Conservation (phyloP, 129 eudicot species). For the Lactuca sativa region DNA sequence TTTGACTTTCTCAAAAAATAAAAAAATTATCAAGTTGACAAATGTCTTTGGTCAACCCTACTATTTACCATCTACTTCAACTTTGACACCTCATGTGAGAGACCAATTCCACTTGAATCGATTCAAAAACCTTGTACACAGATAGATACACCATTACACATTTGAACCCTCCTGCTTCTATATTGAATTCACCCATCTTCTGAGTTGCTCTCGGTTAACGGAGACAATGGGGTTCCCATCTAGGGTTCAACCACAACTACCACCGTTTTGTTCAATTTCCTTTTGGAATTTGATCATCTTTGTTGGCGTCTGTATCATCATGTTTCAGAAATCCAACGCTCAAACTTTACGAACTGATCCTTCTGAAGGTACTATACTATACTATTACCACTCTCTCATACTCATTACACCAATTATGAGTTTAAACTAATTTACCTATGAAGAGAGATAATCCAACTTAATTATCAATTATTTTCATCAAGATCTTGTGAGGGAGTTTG, state of each 20-base stretch:
- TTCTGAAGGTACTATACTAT: conserved; percentile 37
- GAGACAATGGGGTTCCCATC: conserved; percentile 18
- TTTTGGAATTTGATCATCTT: conserved; percentile 13
- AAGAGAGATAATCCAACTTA: neutral
- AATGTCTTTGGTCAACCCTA: no score
- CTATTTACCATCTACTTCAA: no score
- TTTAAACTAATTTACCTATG: neutral
- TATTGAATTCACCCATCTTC: neutral
- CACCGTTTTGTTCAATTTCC: conserved; percentile 1
- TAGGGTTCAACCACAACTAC: neutral
- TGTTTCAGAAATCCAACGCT: conserved; percentile 3
- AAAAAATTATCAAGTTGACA: no score
- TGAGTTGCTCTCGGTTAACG: neutral
- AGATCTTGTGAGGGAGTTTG: no score
- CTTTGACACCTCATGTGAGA: no score
- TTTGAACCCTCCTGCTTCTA: neutral
- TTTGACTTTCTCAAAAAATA: no score
- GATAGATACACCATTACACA: neutral
- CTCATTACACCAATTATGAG: neutral
- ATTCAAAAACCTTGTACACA: neutral
- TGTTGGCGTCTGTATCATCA: conserved; percentile 8
- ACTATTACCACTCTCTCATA: neutral
- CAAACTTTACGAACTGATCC: conserved; percentile 39
- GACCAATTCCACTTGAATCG: neutral
- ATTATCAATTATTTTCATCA: conserved; percentile 1